These are phyloP conservation scores for Solanum piurae DNA, from an alignment of 257 asterid species.

Conservation along the genomic window DNA sequence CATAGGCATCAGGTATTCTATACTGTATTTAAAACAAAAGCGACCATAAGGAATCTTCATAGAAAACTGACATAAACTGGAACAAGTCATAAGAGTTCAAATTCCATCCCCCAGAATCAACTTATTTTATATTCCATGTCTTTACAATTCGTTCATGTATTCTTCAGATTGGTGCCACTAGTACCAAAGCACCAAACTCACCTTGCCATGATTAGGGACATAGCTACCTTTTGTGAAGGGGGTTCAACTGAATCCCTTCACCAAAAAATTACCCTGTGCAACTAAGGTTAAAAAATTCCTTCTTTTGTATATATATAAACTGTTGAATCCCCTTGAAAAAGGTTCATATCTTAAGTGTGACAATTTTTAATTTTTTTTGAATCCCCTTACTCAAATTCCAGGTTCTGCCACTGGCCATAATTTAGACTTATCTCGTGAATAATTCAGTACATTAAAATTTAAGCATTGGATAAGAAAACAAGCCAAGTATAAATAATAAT, in stretches of 20 bases:
- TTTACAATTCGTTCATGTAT: neutral
- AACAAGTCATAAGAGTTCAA: neutral
- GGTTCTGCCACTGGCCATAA: neutral
- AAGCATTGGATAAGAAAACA: neutral
- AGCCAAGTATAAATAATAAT: neutral
- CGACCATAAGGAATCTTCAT: neutral
- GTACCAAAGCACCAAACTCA: neutral
- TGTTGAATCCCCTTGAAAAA: neutral
- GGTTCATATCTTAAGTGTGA: neutral
- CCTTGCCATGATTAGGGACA: neutral
- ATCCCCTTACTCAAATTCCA: neutral
- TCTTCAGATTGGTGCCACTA: neutral
- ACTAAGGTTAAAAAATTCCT: neutral
- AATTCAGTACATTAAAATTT: neutral
- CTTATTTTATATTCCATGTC: neutral
- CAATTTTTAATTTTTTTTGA: neutral
- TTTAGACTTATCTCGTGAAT: neutral
- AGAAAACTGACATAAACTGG: neutral
- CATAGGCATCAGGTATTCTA: neutral
- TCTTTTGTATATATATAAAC: neutral
- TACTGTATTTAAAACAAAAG: conserved; percentile 10
- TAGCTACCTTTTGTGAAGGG: neutral
- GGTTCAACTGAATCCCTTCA: neutral
- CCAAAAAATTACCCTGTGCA: neutral
- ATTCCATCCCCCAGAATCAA: neutral